phyloP scores from a whole-genome alignment of 129 eudicot species.

The Daucus carota region DH1_v3.0 NC_030387.2:23619501-23620000 shows the following conservation, averaged over 20 bases:
- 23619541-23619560: too few relatives aligned
- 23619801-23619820: neutral
- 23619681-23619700: conserved; percentile 70
- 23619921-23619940: too few relatives aligned
- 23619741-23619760: conserved; percentile 71
- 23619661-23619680: conserved; percentile 72
- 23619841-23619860: too few relatives aligned
- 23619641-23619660: conserved; percentile 86
- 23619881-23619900: too few relatives aligned
- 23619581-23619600: conserved; percentile 31
- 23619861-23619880: too few relatives aligned
- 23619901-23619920: too few relatives aligned
- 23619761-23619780: conserved; percentile 74
- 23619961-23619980: too few relatives aligned
- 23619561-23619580: conserved; percentile 48
- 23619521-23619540: too few relatives aligned
- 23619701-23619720: conserved; percentile 41
- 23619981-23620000: too few relatives aligned
- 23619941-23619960: too few relatives aligned
- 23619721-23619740: conserved; percentile 69
- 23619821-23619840: neutral
- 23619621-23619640: conserved; percentile 42
- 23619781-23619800: neutral
- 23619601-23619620: conserved; percentile 21
- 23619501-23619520: too few relatives aligned